Percentiles rank a stretch among this genome's conserved stretches.
Evolutionary conservation across 306 rosid species (phyloP).

Genomic region (Lotus japonicus): DNA sequence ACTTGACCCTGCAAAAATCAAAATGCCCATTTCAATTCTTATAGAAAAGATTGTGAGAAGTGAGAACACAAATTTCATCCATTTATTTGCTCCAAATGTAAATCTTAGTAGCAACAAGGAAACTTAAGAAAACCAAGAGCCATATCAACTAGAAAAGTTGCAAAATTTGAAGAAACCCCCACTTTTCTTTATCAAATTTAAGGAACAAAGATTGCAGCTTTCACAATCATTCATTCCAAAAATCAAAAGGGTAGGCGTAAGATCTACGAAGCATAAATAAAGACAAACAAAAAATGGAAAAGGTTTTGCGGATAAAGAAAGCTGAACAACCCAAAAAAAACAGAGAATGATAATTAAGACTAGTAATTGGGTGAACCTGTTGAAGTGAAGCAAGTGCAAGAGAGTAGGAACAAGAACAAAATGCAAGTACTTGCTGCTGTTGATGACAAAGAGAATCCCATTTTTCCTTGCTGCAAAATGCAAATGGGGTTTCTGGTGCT

Average conservation of each 20-base stretch:
- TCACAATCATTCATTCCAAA: no score
- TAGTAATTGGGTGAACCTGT: constrained; percentile 40
- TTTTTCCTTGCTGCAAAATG: constrained; percentile 7
- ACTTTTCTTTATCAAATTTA: constrained; percentile 2
- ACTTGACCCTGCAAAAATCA: no score
- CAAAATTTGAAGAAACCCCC: background rate
- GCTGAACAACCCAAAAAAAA: background rate
- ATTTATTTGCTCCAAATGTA: no score
- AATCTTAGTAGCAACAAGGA: no score
- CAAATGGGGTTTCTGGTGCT: no score
- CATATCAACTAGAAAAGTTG: no score
- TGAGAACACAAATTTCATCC: no score
- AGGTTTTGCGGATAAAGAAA: background rate
- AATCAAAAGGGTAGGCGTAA: background rate
- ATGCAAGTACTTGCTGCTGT: constrained; percentile 22
- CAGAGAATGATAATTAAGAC: constrained; percentile 1
- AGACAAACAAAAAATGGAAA: background rate
- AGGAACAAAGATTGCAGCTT: background rate
- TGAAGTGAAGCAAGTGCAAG: constrained; percentile 38
- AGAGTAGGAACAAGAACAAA: constrained; percentile 30
- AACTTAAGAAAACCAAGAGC: no score
- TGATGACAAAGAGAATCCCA: no score
- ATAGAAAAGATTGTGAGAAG: no score
- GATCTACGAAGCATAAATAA: constrained; percentile 3
- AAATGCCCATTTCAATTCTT: no score